phyloP scores from a whole-genome alignment of 306 rosid species.

The Cicer cuneatum region DNA sequence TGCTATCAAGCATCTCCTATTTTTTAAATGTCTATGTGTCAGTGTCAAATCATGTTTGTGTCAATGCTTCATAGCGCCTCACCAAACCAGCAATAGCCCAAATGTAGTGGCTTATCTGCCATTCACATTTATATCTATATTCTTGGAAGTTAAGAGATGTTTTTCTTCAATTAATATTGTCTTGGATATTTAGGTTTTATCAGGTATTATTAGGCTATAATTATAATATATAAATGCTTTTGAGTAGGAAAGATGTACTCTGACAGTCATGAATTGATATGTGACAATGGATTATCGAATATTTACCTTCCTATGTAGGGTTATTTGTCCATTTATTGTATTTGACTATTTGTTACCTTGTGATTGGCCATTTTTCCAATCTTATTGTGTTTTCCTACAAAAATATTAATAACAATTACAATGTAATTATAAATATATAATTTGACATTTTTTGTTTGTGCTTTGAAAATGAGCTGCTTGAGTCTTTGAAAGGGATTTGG shows the following conservation, averaged over 20 bases:
- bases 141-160: background rate
- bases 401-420: background rate
- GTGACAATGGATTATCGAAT: background rate
- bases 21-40: no score
- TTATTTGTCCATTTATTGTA: background rate
- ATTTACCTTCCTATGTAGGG: background rate
- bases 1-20: no score
- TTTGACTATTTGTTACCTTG: background rate
- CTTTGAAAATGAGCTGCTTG: conserved; percentile 26
- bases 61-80: background rate
- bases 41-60: background rate
- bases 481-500: conserved; percentile 24
- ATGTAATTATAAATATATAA: background rate
- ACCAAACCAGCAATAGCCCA: background rate
- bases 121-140: background rate
- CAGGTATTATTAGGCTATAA: conserved; percentile 3
- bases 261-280: background rate
- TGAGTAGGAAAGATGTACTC: background rate
- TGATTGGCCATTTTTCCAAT: background rate
- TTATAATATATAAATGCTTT: background rate
- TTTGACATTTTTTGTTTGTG: background rate
- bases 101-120: background rate
- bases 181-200: background rate
- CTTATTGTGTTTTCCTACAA: background rate
- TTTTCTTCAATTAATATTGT: background rate